A percentile compares a stretch with the other conserved stretches of the same genome.
These are phyloP conservation scores for Diaporthe helianthi DNA, from an alignment of 2,329 filamentous ascomycete species.

Conservation along the genomic window DNA sequence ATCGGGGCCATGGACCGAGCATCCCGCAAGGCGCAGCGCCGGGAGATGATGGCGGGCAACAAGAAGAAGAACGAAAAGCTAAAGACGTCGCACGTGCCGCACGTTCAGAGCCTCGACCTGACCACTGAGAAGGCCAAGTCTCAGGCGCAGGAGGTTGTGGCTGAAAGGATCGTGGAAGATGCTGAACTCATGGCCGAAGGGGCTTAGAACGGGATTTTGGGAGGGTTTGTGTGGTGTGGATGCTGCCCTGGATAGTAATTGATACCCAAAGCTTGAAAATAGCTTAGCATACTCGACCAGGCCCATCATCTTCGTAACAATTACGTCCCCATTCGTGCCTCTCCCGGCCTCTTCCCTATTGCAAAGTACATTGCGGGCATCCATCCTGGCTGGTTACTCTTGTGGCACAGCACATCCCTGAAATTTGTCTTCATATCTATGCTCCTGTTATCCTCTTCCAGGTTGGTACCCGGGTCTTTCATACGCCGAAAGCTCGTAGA, in stretches of 20 bases:
- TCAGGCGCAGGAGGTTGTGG: constrained; percentile 14
- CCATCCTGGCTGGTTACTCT: background rate
- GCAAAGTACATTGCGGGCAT: background rate
- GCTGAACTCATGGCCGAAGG: background rate
- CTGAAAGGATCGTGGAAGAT: constrained; percentile 6
- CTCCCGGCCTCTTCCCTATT: background rate
- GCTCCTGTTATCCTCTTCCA: constrained; percentile 30
- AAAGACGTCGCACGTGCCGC: constrained; percentile 19
- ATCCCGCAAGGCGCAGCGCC: constrained; percentile 63
- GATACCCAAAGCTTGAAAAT: constrained; percentile 31
- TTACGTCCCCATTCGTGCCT: background rate
- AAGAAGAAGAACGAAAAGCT: constrained; percentile 31
- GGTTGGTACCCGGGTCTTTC: constrained; percentile 40
- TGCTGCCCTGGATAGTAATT: background rate
- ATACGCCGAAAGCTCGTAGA: constrained; percentile 50
- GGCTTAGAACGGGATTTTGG: background rate
- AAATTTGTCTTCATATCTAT: background rate
- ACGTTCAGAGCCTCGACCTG: constrained; percentile 7
- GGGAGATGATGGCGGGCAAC: constrained; percentile 50
- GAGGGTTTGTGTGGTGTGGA: background rate
- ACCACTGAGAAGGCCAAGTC: constrained; percentile 20
- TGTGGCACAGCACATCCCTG: background rate
- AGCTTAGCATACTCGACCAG: background rate
- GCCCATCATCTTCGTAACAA: background rate
- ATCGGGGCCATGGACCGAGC: constrained; percentile 62